A percentile compares a stretch with the other conserved stretches of the same genome.
These are phyloP conservation scores for Cladosporium sp. DNA, from an alignment of 2,329 filamentous ascomycete genomes.

Conservation along the genomic window DNA sequence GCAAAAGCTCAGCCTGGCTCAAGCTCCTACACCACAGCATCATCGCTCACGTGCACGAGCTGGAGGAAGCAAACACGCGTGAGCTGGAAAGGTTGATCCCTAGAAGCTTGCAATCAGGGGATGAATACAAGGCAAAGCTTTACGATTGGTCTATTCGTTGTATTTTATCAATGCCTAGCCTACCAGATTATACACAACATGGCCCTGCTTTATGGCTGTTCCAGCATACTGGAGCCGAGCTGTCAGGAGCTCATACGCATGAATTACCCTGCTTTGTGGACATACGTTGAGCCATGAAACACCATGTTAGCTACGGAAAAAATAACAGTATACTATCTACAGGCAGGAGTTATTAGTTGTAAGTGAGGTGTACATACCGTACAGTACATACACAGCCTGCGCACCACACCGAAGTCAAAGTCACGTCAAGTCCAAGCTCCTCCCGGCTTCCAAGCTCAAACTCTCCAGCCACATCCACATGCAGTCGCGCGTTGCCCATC, in stretches of 20 bases:
- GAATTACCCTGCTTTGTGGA: neutral
- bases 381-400: neutral
- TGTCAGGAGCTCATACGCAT: neutral
- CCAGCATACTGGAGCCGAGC: neutral
- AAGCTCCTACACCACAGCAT: neutral
- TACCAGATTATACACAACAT: neutral
- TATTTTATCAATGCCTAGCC: neutral
- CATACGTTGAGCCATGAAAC: neutral
- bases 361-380: neutral
- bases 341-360: neutral
- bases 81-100: neutral
- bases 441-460: conserved; percentile 3
- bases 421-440: conserved; percentile 3
- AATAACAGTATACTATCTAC: neutral
- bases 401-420: neutral
- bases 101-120: neutral
- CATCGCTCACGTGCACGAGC: neutral
- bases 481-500: conserved; percentile 8
- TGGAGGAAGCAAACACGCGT: neutral
- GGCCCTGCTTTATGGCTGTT: neutral
- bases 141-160: neutral
- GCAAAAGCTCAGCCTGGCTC: neutral
- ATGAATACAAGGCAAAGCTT: neutral
- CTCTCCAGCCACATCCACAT: conserved; percentile 14
- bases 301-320: neutral